These are phyloP conservation scores for Pleomassaria siparia DNA, from an alignment of 2,329 filamentous ascomycete genomes.

Conservation along the genomic window DNA sequence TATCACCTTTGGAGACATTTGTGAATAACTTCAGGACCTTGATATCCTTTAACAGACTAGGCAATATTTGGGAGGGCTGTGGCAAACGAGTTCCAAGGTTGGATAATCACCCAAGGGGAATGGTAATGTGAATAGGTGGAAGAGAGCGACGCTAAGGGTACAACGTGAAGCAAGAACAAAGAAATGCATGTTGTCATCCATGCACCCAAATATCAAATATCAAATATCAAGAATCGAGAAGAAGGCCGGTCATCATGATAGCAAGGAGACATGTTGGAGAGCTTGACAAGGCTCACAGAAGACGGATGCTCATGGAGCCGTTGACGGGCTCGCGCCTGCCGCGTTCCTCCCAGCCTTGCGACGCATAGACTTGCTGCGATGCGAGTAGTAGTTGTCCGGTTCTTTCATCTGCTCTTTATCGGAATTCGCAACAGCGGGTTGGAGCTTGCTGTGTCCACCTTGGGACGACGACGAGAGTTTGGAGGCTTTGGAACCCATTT, in stretches of 20 bases:
- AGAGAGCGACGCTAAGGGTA: not conserved
- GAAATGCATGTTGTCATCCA: not conserved
- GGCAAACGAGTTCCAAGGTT: too few species aligned
- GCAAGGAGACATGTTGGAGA: too few species aligned
- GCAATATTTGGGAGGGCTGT: too few species aligned
- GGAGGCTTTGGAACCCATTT: conserved; percentile 36
- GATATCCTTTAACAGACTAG: too few species aligned
- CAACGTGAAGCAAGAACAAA: not conserved
- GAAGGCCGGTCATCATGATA: too few species aligned
- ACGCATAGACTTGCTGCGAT: conserved; percentile 36
- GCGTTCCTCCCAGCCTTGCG: conserved; percentile 25
- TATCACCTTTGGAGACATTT: too few species aligned
- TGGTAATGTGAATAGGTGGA: not conserved
- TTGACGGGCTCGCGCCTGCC: not conserved
- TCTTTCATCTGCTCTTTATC: conserved; percentile 41
- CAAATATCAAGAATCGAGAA: too few species aligned
- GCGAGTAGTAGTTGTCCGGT: conserved; percentile 35
- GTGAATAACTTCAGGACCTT: too few species aligned
- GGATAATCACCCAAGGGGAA: too few species aligned
- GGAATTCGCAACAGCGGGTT: conserved; percentile 22
- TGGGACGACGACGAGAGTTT: conserved; percentile 23
- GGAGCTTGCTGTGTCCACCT: conserved; percentile 22
- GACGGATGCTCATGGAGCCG: not conserved
- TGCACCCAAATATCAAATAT: too few species aligned
- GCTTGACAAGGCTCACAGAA: too few species aligned